Percentiles rank a stretch among this genome's conserved stretches.
Conservation (phyloP, 305 asterid species). For the Fraxinus albicans region DNA sequence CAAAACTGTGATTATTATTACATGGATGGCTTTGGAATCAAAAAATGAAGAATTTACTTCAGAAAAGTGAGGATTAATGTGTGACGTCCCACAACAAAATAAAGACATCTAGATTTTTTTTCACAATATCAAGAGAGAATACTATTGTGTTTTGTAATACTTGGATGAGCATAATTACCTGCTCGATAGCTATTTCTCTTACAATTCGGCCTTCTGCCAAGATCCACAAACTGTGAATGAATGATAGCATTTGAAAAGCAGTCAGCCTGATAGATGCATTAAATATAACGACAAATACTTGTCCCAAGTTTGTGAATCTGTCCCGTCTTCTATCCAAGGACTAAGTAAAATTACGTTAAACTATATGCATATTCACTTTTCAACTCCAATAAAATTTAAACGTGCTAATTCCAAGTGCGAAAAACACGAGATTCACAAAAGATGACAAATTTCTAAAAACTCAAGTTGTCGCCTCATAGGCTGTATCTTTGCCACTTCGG, state of each 20-base stretch:
- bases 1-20: neutral
- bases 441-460: neutral
- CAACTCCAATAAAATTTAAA: neutral
- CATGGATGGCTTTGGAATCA: neutral
- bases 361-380: neutral
- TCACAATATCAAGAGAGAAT: neutral
- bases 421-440: neutral
- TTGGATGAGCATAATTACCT: slow-evolving; percentile 28
- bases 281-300: neutral
- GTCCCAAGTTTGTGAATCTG: neutral
- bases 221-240: slow-evolving; percentile 41
- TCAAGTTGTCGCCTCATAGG: neutral
- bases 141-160: neutral
- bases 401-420: neutral
- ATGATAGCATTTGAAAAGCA: slow-evolving; percentile 15
- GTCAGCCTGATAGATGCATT: slow-evolving; percentile 13
- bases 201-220: slow-evolving; percentile 38
- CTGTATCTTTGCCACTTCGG: neutral
- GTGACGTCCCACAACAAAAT: neutral
- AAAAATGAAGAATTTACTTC: neutral
- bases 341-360: neutral
- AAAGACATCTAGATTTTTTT: neutral
- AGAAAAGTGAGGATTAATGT: neutral
- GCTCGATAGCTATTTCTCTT: slow-evolving; percentile 43
- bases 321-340: neutral